phyloP scores from a whole-genome alignment of 768 basidiomycete species.

The Tephrocybe sp. region DNA sequence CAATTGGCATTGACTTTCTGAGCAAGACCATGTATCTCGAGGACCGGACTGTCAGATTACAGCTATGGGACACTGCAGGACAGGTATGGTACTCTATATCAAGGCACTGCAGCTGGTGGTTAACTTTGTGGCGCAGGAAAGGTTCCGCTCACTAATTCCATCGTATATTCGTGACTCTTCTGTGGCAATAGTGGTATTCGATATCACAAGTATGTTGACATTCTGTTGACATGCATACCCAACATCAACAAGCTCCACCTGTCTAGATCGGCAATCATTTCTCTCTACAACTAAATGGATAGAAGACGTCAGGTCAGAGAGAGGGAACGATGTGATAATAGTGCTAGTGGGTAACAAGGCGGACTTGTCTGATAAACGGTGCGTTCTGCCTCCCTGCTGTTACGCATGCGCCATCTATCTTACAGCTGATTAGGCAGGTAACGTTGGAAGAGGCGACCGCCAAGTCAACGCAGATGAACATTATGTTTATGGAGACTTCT shows the following conservation, averaged over 20 bases:
- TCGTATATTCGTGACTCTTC: constrained; percentile 99
- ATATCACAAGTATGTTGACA: constrained; percentile 85
- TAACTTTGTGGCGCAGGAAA: constrained; percentile 58
- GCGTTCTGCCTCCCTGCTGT: constrained; percentile 26
- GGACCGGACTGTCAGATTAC: constrained; percentile 95
- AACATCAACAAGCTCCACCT: constrained; percentile 1
- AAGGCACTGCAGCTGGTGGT: neutral
- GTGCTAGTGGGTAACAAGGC: constrained; percentile 99
- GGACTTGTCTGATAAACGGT: constrained; percentile 98
- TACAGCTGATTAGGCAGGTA: constrained; percentile 75
- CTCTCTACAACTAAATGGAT: constrained; percentile 99
- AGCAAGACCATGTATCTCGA: constrained; percentile 99
- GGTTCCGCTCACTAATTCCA: constrained; percentile 95
- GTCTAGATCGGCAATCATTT: constrained; percentile 93
- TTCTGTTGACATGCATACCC: constrained; percentile 2
- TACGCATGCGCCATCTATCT: constrained; percentile 14
- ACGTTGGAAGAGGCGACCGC: constrained; percentile 95
- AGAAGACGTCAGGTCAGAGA: constrained; percentile 96
- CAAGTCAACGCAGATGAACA: constrained; percentile 85
- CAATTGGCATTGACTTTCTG: constrained; percentile 98
- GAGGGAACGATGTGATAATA: constrained; percentile 97
- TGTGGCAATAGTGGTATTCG: constrained; percentile 98
- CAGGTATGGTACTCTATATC: constrained; percentile 52
- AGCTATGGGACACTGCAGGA: constrained; percentile 98
- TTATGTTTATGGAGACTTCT: constrained; percentile 99